Evolutionary conservation across 768 basidiomycete genomes (phyloP), one percentile per base, ranked within the genome.

Genomic region (Amanita muscaria): DNA sequence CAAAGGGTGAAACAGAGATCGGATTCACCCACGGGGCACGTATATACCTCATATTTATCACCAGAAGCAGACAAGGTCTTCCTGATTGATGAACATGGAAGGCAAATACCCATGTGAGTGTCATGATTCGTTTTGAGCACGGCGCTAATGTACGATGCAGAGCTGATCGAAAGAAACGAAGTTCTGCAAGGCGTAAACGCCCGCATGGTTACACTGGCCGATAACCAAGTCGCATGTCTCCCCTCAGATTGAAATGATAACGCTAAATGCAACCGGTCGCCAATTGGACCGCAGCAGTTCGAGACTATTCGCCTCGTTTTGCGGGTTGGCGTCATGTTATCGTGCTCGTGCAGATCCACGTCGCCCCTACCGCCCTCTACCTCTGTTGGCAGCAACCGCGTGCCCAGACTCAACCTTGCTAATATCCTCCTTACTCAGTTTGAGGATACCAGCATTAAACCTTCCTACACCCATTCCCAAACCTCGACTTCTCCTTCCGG

Each of bases 401-500:
- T 15, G 8, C 2, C 23, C 43, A 29, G 8, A 15, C 15, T 32
- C 40, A n/a, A 25, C 40, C 39, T 31, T 36, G n/a, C 52, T 58
- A n/a, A 89, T 73, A 21, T 91, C 88, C 21, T 72, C 66, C 51
- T 59, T 69, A 49, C 74, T 76, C 23, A 91, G 72, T 48, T 71
- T 76, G 44, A 91, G 68, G 22, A 75, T 69, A 8, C 89, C 89
- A 25, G 74, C 74, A 43, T 66, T 72, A 59, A 85, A 90, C 48
- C 70, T 82, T 5, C 88, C 88, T 16, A 91, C 73, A 5, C 88
- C 88, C 80, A 88, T 80, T 48, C 69, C 68, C 32, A 91, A 60
- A 9, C 88, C 89, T 53, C 76, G 70, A 34, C 74, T 68, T 49
- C 86, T 67, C 49, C 72, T 80, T 50, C 64, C 67, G 7, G 37